Evolutionary conservation across 2,329 filamentous ascomycete genomes (phyloP), one percentile per base, ranked within the genome.

Genomic region (Knufia fluminis): DNA sequence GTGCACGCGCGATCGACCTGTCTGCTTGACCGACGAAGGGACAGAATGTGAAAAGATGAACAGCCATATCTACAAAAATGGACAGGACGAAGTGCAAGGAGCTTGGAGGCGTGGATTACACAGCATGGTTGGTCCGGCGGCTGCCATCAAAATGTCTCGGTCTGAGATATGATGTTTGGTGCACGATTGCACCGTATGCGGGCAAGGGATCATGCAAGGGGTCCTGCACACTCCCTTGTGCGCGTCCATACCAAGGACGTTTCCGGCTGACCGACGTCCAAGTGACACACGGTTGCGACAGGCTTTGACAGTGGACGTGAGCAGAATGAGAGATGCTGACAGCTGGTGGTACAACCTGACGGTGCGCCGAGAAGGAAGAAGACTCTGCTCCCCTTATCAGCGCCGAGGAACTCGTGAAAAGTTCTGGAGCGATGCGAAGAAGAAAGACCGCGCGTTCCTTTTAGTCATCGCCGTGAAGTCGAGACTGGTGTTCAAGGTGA

Each of bases 41-140:
- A 38, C 35, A 38, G 35, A 38, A 38, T 38, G 35, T 38, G 35
- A 38, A 38, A 38, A 38, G 35, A 38, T 38, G 35, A 38, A 38
- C 35, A 38, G 35, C 35, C 35, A 38, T 38, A 38, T 38, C 35
- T 38, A 38, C 35, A 38, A 38, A 38, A 38, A 38, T 38, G 35
- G 35, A 38, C 35, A n/a, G 35, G 35, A 38, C 7, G 35, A 16
- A 38, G 35, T 38, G 35, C 35, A 38, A 38, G 35, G 35, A n/a
- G 35, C 35, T 38, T 38, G 35, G 35, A 38, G 35, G 35, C 35
- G 35, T 16, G 35, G 7, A n/a, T 38, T 38, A 38, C 35, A 38
- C 35, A 38, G 35, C 35, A 38, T 38, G n/a, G 35, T 38, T 38
- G 35, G 35, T 38, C 35, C 35, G 35, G 35, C 35, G 35, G 35